Base-by-base conservation (phyloP, 345 rosid species). In the Reutealis trisperma region DNA sequence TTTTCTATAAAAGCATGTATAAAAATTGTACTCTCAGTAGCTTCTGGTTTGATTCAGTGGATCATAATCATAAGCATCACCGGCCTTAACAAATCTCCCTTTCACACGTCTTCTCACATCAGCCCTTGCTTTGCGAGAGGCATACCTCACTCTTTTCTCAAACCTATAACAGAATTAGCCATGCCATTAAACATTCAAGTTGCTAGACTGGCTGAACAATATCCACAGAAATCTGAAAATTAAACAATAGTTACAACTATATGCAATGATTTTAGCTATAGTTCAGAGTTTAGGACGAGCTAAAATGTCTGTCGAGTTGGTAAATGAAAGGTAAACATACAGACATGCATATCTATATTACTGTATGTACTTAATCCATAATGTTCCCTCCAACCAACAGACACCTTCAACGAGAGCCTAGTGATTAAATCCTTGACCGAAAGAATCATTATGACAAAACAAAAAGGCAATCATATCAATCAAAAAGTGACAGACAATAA, bases 111-210 rank as follows among this genome's bases (percentile, higher is more conserved):
- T 92, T 83, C 99, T 88, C 67, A 92, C 98, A 72, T 96, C 98
- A 62, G 99, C 99, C 84, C 99, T 90, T 73, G 97, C 99, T 87
- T 96, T 96, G 62, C 98, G 97, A 55, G 99, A 94, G 64, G 90
- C 98, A 82, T 96, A 96, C 81, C 99, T 87, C 77, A 96, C 98
- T 80, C 61, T 87, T 89, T 94, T 96, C 75, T 91, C 97, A 85
- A 96, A 96, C 92, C 99, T 96, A 74, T 75, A 7, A 42, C 47
- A 63, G 13, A 75, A 79, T 54, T 11, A 75, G 65, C 27, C 22
- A 21, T 6, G 7, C 19, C 1, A 21, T 80, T 52, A 80, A 71
- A 70, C 75, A 63, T 24, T 18, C 25, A 19, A 68, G 45, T 30
- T 25, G 47, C 61, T 42, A 2, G 9, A 12, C 30, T 6, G 58